phyloP scores from a whole-genome alignment of 1,139 yeast genomes.

The Protomyces macrosporus region DNA sequence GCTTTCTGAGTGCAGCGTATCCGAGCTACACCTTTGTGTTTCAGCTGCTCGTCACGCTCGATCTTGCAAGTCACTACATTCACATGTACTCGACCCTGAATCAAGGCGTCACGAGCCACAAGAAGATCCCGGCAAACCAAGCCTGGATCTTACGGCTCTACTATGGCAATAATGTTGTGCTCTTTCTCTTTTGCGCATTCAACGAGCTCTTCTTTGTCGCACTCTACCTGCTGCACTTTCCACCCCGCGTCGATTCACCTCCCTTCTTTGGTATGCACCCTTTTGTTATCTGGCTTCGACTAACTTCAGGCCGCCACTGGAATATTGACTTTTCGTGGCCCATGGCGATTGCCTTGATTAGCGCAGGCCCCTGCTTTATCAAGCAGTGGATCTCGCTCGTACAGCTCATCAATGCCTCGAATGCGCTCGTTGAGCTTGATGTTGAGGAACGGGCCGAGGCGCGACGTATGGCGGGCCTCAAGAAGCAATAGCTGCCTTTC shows the following conservation, averaged over 20 bases:
- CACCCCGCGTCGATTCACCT: conserved; percentile 37
- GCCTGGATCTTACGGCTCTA: conserved; percentile 72
- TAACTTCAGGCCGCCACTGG: conserved; percentile 31
- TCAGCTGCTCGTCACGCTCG: conserved; percentile 81
- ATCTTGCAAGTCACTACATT: conserved; percentile 93
- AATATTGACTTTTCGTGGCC: conserved; percentile 21
- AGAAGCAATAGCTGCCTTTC: neutral
- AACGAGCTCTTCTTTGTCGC: conserved; percentile 93
- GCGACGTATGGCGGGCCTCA: conserved; percentile 31
- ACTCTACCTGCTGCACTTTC: conserved; percentile 68
- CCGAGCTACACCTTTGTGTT: conserved; percentile 64
- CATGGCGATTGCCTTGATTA: conserved; percentile 19
- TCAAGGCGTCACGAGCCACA: conserved; percentile 76
- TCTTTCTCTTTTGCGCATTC: conserved; percentile 83
- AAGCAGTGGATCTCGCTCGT: conserved; percentile 87
- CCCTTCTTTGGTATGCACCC: conserved; percentile 27
- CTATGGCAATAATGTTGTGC: conserved; percentile 74
- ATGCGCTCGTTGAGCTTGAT: conserved; percentile 72
- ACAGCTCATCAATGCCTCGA: conserved; percentile 81
- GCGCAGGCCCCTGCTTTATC: conserved; percentile 29
- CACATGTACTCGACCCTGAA: conserved; percentile 95
- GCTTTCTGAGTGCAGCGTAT: conserved; percentile 74
- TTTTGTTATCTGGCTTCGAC: conserved; percentile 38
- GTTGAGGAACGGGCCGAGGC: conserved; percentile 48
- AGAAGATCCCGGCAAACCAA: conserved; percentile 67